Evolutionary conservation across 2,329 filamentous ascomycete species (phyloP).

Genomic region (Lachnellula willkommii): DNA sequence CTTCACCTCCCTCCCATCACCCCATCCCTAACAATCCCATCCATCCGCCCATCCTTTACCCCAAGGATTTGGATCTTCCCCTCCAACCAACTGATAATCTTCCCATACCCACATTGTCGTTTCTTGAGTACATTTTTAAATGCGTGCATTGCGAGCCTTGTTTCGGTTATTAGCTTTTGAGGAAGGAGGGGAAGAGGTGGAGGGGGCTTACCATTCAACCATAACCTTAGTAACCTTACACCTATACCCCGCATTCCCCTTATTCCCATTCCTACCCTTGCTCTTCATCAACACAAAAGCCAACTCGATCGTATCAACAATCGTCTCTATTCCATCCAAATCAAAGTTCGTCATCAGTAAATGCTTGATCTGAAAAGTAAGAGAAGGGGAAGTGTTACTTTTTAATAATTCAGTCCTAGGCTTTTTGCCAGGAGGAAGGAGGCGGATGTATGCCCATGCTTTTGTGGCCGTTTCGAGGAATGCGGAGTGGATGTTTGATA

Average conservation of each 20-base stretch:
- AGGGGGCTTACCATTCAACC: constrained; percentile 27
- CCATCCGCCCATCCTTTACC: constrained; percentile 8
- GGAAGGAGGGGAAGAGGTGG: neutral
- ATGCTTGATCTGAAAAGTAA: no score
- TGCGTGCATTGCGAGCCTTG: constrained; percentile 56
- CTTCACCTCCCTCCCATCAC: neutral
- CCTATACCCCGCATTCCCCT: constrained; percentile 15
- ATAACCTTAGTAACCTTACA: constrained; percentile 23
- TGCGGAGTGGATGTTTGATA: constrained; percentile 68
- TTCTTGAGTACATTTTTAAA: constrained; percentile 62
- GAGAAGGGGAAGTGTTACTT: constrained; percentile 11
- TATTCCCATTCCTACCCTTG: constrained; percentile 18
- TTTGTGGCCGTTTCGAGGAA: constrained; percentile 77
- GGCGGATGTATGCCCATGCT: constrained; percentile 56
- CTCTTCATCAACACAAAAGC: constrained; percentile 26
- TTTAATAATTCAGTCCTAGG: constrained; percentile 56
- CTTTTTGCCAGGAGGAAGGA: constrained; percentile 51
- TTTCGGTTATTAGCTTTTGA: neutral
- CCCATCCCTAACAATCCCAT: neutral
- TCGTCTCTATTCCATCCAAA: constrained; percentile 15
- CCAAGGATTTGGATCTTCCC: constrained; percentile 7
- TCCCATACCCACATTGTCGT: constrained; percentile 65
- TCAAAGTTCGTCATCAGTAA: neutral
- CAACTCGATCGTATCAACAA: constrained; percentile 18
- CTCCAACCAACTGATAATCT: constrained; percentile 64